These are phyloP conservation scores for Atkinsonella hypoxylon DNA, from an alignment of 2,329 filamentous ascomycete genomes.

Conservation along the genomic window DNA sequence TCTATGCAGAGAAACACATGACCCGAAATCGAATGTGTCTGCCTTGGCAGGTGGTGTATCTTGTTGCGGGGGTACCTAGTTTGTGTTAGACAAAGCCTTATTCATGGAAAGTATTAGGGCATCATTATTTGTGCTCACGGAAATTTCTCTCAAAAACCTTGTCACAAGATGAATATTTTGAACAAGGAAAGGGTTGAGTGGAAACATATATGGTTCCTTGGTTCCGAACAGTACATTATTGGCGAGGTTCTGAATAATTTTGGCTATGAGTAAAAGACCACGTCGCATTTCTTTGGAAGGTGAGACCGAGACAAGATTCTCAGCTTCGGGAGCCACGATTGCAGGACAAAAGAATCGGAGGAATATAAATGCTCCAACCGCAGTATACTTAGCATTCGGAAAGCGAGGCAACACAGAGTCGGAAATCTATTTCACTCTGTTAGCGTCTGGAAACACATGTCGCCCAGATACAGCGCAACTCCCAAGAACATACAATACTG, in stretches of 20 bases:
- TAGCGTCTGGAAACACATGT: not conserved
- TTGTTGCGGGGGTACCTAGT: slow-evolving; percentile 34
- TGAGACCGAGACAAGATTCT: slow-evolving; percentile 47
- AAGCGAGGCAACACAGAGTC: slow-evolving; percentile 51
- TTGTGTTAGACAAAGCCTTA: not conserved
- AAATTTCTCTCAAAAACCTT: slow-evolving; percentile 55
- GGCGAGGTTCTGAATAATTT: slow-evolving; percentile 59
- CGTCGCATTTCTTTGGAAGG: slow-evolving; percentile 59
- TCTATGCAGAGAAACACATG: slow-evolving; percentile 55
- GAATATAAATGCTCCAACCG: slow-evolving; percentile 60
- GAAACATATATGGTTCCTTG: slow-evolving; percentile 63
- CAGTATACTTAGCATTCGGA: slow-evolving; percentile 59
- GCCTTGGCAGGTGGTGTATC: slow-evolving; percentile 27
- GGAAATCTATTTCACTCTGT: slow-evolving; percentile 35
- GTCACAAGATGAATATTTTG: slow-evolving; percentile 58
- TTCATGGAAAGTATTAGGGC: not conserved
- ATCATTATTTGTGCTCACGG: slow-evolving; percentile 26
- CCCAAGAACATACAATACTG: slow-evolving; percentile 39
- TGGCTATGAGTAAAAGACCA: slow-evolving; percentile 56
- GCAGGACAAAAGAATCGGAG: slow-evolving; percentile 62
- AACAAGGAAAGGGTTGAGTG: slow-evolving; percentile 55
- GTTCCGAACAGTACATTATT: slow-evolving; percentile 62
- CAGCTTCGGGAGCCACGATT: slow-evolving; percentile 57
- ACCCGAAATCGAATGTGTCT: slow-evolving; percentile 56
- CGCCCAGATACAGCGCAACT: not conserved